Evolutionary conservation across 23 red algal genomes (phyloP), one percentile per base, ranked within the genome.

Genomic region (Gracilaria gracilis): DNA sequence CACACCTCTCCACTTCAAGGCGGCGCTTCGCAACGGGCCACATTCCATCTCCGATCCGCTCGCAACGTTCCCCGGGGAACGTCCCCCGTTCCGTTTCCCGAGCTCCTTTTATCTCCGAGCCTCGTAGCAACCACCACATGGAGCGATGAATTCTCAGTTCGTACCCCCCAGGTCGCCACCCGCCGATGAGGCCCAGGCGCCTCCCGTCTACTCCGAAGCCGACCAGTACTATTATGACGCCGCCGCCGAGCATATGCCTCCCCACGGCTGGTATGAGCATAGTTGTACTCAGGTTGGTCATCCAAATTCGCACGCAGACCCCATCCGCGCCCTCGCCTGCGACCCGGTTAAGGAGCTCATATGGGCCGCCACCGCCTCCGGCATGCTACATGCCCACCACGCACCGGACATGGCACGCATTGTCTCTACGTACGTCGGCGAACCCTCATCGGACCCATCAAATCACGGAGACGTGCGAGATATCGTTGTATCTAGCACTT

Each of bases 291-390:
- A 76, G 23, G 89, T 79, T 9, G 89, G 89, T 20, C 76, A 59
- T 27, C 59, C 36, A n/a, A 67, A 36, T 19, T 29, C 80, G 8
- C 75, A 80, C 55, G 53, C 61, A 33, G 89, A 92, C 53, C 53
- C 89, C 59, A n/a, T 92, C n/a, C 79, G 89, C 29, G 57, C 92
- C n/a, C 84, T 94, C 40, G 92, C 82, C 24, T 87, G 85, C 51
- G 82, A 94, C 77, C 92, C 92, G 42, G 32, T 29, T 9, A 86
- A 82, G 59, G 83, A 87, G 37, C 83, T 94, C 25, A 57, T 94
- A 39, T 94, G 82, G 82, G 92, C 58, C 47, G 92, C 71, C 27
- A 88, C 92, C 33, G 83, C 92, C 14, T 80, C 83, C 4, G 92
- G 92, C 3, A 82, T 87, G 82, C 74, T 94, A 16, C 82, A 94